Base-by-base conservation (phyloP, 169 alveolate species). In the Eimeria nieschulzi region DNA sequence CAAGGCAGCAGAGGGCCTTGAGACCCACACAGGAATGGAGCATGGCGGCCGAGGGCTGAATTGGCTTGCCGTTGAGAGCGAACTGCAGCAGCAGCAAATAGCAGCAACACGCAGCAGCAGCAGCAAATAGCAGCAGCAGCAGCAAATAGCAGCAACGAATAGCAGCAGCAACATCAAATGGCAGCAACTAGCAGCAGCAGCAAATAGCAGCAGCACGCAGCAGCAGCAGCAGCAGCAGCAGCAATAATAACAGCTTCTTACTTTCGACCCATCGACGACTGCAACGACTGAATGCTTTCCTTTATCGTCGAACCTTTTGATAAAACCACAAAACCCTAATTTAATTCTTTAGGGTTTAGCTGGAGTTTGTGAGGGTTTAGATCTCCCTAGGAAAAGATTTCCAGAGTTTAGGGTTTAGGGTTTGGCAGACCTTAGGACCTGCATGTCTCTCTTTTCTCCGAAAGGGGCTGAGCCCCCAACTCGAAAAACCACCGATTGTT, bases 351-450 rank as follows among this genome's bases (percentile, higher is more conserved):
- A 56, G 66, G 66, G 66, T 56, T 56, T 56, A 56, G 66, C 21
- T 12, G 10, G 10, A 12, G 15, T 12, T 12, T 12, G 10, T 56
- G 10, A 56, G 66, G 66, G 66, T 56, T 56, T 56, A 56, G 66
- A 17, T 0, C 66, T 56, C 66, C 21, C 75, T 5, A 64, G 73
- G 39, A 15, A n/a, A n/a, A n/a, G n/a, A n/a, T n/a, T n/a, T 66
- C 21, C 21, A 66, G 75, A 26, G 33, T 66, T 66, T 66, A 66
- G 75, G 75, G 75, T 66, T 66, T 66, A 66, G 75, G 75, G 75
- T 66, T 56, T 56, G n/a, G 66, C 66, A 17, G 3, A 66, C 75
- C 75, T 66, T n/a, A 66, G 75, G 26, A 66, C 75, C 23, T 66
- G 75, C 75, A 66, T 66, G 75, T 66, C 75, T n/a, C 75, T 13